These are phyloP conservation scores for Salisapilia sapeloensis DNA, from an alignment of 352 stramenopile species.

Conservation along the genomic window DNA sequence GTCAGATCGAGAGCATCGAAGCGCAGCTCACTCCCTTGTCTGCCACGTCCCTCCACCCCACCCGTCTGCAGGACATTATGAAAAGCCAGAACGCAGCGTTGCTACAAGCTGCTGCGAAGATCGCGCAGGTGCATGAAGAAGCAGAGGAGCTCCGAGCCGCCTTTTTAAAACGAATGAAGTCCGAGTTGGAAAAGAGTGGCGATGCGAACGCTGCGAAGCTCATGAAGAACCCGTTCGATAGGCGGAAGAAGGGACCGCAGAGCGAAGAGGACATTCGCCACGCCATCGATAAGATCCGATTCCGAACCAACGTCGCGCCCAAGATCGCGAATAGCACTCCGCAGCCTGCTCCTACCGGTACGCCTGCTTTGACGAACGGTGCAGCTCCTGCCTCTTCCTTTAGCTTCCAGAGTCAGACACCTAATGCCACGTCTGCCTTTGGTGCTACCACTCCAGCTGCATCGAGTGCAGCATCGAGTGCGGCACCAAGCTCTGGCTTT, in stretches of 20 bases:
- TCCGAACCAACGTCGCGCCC: conserved; percentile 50
- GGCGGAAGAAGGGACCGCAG: conserved; percentile 48
- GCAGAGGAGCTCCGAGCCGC: conserved; percentile 50
- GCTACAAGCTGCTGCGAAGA: conserved; percentile 53
- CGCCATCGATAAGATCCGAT: conserved; percentile 60
- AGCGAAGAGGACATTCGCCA: conserved; percentile 20
- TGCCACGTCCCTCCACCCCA: conserved; percentile 10
- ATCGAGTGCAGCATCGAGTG: background rate
- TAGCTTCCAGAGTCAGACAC: conserved; percentile 4
- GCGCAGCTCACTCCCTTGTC: conserved; percentile 31
- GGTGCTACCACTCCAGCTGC: conserved; percentile 4
- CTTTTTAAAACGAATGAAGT: conserved; percentile 45
- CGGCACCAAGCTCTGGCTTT: conserved; percentile 1
- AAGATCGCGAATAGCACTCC: conserved; percentile 25
- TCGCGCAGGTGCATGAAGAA: conserved; percentile 61
- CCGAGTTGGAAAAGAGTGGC: conserved; percentile 39
- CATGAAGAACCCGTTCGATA: conserved; percentile 57
- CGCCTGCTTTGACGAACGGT: conserved; percentile 5
- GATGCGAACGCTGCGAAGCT: conserved; percentile 34
- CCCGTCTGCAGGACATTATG: conserved; percentile 51
- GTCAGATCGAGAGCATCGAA: conserved; percentile 60
- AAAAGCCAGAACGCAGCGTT: conserved; percentile 57
- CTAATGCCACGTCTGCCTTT: conserved; percentile 23
- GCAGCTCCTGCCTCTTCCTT: conserved; percentile 4
- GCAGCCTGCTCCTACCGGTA: conserved; percentile 4